Conservation (phyloP, 2,329 filamentous ascomycete species). For the Chlorencoelia australis region DNA sequence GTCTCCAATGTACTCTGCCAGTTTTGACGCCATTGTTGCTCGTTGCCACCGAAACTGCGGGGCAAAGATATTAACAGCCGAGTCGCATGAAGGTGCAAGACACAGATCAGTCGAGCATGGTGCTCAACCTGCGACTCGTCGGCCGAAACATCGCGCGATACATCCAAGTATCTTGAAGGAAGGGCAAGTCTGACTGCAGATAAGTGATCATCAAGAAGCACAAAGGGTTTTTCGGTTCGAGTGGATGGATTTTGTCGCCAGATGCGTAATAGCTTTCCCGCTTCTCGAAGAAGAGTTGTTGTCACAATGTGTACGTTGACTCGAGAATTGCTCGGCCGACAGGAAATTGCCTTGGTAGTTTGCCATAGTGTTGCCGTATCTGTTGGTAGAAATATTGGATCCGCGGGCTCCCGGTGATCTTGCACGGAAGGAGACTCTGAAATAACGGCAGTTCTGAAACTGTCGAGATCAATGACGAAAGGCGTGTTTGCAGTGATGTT, state of each 20-base stretch:
- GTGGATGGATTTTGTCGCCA: slow-evolving; percentile 11
- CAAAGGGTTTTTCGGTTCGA: slow-evolving; percentile 8
- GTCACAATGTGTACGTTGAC: slow-evolving; percentile 25
- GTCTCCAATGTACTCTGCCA: slow-evolving; percentile 26
- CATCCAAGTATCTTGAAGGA: slow-evolving; percentile 25
- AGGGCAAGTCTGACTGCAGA: slow-evolving; percentile 24
- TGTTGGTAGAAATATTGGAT: slow-evolving; percentile 6
- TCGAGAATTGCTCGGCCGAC: slow-evolving; percentile 11
- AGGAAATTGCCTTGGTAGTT: slow-evolving; percentile 14
- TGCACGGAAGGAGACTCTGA: slow-evolving; percentile 1
- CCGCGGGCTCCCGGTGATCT: neutral
- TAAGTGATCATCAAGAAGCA: slow-evolving; percentile 15
- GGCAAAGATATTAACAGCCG: slow-evolving; percentile 16
- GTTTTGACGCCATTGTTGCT: slow-evolving; percentile 17
- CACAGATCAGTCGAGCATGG: slow-evolving; percentile 19
- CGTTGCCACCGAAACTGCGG: neutral
- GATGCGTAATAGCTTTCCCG: slow-evolving; percentile 18
- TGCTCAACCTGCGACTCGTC: slow-evolving; percentile 24
- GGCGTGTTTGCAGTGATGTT: slow-evolving; percentile 26
- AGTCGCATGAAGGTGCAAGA: slow-evolving; percentile 22
- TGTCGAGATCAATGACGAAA: slow-evolving; percentile 23
- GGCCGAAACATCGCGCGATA: slow-evolving; percentile 23
- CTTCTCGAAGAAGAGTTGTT: slow-evolving; percentile 21
- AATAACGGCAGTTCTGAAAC: slow-evolving; percentile 25
- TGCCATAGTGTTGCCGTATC: slow-evolving; percentile 8